Conservation (phyloP, 495 filamentous ascomycete species). For the Thozetella sp. region DNA sequence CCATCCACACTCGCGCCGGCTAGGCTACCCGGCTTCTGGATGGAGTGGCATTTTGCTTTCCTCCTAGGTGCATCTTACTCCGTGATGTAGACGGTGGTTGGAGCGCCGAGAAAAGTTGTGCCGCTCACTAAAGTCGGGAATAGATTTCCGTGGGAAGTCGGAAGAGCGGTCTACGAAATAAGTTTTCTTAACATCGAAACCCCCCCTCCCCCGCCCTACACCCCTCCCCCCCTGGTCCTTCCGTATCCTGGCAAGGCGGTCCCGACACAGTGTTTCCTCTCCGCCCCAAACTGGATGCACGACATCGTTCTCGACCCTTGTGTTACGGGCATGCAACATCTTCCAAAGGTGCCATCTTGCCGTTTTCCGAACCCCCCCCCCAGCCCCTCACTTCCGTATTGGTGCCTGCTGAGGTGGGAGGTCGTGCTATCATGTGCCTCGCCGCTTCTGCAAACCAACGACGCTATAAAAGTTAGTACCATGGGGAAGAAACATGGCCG, state of each 20-base stretch:
- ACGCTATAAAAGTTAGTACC: background rate
- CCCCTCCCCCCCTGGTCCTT: background rate
- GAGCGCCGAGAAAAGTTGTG: too few species aligned
- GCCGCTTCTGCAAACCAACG: background rate
- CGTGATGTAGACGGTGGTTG: too few species aligned
- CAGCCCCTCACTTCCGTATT: background rate
- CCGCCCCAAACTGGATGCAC: background rate
- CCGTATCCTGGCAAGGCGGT: background rate
- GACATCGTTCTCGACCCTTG: background rate
- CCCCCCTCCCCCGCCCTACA: background rate
- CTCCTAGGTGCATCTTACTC: too few species aligned
- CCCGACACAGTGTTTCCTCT: background rate
- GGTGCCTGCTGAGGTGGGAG: background rate
- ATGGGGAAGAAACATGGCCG: background rate
- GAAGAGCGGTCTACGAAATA: background rate
- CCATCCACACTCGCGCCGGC: too few species aligned
- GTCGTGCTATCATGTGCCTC: background rate
- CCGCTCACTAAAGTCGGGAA: too few species aligned
- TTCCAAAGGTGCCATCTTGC: background rate
- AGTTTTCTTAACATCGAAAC: too few species aligned
- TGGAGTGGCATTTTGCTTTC: too few species aligned
- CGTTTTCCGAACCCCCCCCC: background rate
- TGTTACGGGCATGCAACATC: background rate
- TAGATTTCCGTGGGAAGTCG: too few species aligned
- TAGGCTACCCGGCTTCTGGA: too few species aligned